Conservation (phyloP, 306 rosid species). For the Glycyrrhiza uralensis region DNA sequence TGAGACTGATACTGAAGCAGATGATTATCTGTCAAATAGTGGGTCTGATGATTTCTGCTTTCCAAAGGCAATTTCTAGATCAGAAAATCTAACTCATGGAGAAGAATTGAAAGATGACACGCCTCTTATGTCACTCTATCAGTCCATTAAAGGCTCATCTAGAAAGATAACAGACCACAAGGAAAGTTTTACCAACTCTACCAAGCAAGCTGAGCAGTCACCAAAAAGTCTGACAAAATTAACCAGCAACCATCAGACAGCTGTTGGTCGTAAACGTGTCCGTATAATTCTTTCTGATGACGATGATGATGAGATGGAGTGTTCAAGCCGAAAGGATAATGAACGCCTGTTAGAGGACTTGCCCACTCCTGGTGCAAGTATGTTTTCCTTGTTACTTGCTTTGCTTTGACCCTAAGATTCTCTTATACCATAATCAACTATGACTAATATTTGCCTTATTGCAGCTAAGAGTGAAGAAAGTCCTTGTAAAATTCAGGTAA, state of each 20-base stretch:
- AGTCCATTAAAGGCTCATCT: conserved; percentile 42
- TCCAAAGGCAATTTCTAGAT: conserved; percentile 32
- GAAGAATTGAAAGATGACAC: conserved; percentile 53
- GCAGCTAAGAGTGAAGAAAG: conserved; percentile 51
- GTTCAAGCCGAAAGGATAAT: conserved; percentile 38
- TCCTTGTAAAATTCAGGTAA: conserved; percentile 57
- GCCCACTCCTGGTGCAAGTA: conserved; percentile 51
- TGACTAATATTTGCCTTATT: conserved; percentile 38
- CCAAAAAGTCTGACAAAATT: conserved; percentile 43
- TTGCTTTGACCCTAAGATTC: conserved; percentile 25
- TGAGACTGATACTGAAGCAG: conserved; percentile 76
- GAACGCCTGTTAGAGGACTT: conserved; percentile 40
- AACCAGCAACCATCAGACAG: conserved; percentile 35
- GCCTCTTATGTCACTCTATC: conserved; percentile 48
- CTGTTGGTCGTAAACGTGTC: conserved; percentile 56
- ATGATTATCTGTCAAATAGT: conserved; percentile 38
- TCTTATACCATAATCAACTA: not conserved
- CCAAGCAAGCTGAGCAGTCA: conserved; percentile 32
- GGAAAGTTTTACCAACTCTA: conserved; percentile 30
- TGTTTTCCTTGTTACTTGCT: conserved; percentile 39
- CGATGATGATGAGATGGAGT: conserved; percentile 46
- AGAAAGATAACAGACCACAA: conserved; percentile 34
- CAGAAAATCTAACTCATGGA: conserved; percentile 31
- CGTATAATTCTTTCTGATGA: conserved; percentile 68
- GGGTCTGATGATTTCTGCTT: conserved; percentile 43